These are phyloP conservation scores for Colletotrichum sp. DNA, from an alignment of 2,329 filamentous ascomycete genomes.

Conservation along the genomic window DNA sequence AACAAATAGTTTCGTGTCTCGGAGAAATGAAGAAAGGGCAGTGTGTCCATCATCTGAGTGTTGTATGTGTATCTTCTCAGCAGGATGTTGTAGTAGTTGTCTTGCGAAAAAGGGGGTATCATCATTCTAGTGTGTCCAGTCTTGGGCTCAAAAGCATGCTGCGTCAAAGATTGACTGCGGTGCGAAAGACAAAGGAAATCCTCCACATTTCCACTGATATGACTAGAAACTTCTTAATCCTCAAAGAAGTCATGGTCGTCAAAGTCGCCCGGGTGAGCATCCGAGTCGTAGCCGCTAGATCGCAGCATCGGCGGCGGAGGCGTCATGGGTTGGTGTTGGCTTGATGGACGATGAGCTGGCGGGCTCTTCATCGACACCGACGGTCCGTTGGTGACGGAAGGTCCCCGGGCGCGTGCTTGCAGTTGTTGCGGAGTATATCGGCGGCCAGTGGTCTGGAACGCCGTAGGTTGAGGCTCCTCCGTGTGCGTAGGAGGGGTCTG, in stretches of 20 bases:
- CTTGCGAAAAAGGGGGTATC: constrained; percentile 40
- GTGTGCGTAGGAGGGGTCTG: constrained; percentile 57
- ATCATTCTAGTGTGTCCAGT: constrained; percentile 32
- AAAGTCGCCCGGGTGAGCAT: constrained; percentile 64
- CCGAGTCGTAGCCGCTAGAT: constrained; percentile 62
- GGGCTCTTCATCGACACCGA: constrained; percentile 47
- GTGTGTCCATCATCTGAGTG: neutral
- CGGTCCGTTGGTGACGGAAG: constrained; percentile 37
- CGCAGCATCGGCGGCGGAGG: constrained; percentile 69
- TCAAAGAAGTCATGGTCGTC: constrained; percentile 66
- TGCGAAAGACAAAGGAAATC: constrained; percentile 19
- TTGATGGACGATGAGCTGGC: constrained; percentile 45
- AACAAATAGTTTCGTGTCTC: neutral
- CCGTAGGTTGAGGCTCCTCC: constrained; percentile 58
- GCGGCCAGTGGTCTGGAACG: constrained; percentile 65
- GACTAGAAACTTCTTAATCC: constrained; percentile 39
- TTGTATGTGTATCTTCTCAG: neutral
- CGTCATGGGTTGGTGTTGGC: constrained; percentile 53
- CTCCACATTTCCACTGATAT: neutral
- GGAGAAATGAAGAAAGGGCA: neutral
- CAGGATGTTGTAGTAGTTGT: neutral
- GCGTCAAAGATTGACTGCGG: constrained; percentile 13
- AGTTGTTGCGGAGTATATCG: constrained; percentile 59
- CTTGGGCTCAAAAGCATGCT: constrained; percentile 16
- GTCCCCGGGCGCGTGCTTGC: constrained; percentile 39